Evolutionary conservation across 805 yeast species (phyloP).

Genomic region (Candida rishiriensis): DNA sequence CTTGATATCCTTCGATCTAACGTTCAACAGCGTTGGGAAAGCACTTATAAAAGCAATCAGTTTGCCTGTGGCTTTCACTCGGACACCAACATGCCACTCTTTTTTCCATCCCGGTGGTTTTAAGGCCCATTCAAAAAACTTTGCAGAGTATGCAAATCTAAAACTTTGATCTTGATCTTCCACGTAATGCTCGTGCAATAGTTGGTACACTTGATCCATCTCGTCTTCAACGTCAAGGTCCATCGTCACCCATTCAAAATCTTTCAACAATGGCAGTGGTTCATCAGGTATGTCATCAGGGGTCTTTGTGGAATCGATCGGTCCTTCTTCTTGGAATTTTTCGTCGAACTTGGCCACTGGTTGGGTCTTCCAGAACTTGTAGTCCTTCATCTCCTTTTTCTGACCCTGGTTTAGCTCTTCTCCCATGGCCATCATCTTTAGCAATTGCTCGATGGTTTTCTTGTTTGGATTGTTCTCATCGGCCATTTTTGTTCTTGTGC

Average conservation of each 20-base stretch:
- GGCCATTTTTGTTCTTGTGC: neutral
- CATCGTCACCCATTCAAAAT: slow-evolving; percentile 85
- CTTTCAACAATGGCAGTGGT: slow-evolving; percentile 69
- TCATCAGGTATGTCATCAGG: slow-evolving; percentile 66
- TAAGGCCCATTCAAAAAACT: slow-evolving; percentile 88
- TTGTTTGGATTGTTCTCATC: slow-evolving; percentile 8
- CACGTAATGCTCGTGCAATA: slow-evolving; percentile 86
- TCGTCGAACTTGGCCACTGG: slow-evolving; percentile 84
- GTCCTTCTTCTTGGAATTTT: slow-evolving; percentile 64
- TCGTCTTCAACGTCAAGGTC: slow-evolving; percentile 54
- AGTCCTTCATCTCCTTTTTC: slow-evolving; percentile 75
- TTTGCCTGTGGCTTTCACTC: slow-evolving; percentile 71
- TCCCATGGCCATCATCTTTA: slow-evolving; percentile 49
- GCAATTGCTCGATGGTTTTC: slow-evolving; percentile 54
- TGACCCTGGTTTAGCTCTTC: slow-evolving; percentile 53
- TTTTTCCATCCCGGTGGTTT: slow-evolving; percentile 88
- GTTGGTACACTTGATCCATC: slow-evolving; percentile 70
- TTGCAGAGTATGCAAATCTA: slow-evolving; percentile 82
- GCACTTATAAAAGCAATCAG: slow-evolving; percentile 92
- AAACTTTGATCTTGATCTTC: slow-evolving; percentile 92
- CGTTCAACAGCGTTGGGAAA: slow-evolving; percentile 66
- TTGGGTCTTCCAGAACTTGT: slow-evolving; percentile 97
- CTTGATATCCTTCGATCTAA: slow-evolving; percentile 45
- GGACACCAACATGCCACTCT: slow-evolving; percentile 92
- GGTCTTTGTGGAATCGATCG: slow-evolving; percentile 64